Evolutionary conservation across 2,329 filamentous ascomycete species (phyloP), one percentile per base, ranked within the genome.

Genomic region (Ceratocystis huliohia): DNA sequence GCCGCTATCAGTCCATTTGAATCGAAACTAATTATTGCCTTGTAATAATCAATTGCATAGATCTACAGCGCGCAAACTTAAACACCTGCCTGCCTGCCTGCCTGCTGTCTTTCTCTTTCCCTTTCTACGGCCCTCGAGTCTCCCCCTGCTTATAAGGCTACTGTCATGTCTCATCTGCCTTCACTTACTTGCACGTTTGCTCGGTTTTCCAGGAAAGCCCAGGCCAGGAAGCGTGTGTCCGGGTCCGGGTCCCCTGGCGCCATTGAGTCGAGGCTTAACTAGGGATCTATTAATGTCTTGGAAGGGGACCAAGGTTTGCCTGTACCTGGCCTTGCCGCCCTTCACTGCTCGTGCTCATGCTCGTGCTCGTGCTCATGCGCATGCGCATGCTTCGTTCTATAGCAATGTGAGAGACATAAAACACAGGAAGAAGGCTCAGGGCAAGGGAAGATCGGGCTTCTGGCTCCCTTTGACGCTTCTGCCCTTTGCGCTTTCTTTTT

Each of bases 81-180:
- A n/a, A 13, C 20, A 25, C 20, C 56, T 25, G n/a, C n/a, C n/a
- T n/a, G n/a, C n/a, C n/a, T n/a, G n/a, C n/a, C n/a, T n/a, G n/a
- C 20, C 56, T 25, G 22, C 22, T 28, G 15, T n/a, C 8, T 59
- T 59, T 6, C 28, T 10, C 8, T 59, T 59, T 28, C 56, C 56
- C 56, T 59, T 59, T 59, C 28, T 59, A 8, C n/a, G 33, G 22
- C 37, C 56, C 56, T 59, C 56, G 56, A 59, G 56, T 37, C 56
- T 20, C n/a, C n/a, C 48, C 56, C 22, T 59, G 17, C 56, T 59
- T 33, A 7, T 20, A 59, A 59, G 56, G 28, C 56, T n/a, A 37
- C 6, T 59, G 28, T n/a, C 56, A 53, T 59, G 56, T 59, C 56
- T 59, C 56, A 59, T 59, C 56, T 8, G 33, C 56, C 56, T 37